Percentiles rank a stretch among this genome's conserved stretches.
Evolutionary conservation across 1,139 yeast genomes (phyloP).

Genomic region (Candida sanyaensis): DNA sequence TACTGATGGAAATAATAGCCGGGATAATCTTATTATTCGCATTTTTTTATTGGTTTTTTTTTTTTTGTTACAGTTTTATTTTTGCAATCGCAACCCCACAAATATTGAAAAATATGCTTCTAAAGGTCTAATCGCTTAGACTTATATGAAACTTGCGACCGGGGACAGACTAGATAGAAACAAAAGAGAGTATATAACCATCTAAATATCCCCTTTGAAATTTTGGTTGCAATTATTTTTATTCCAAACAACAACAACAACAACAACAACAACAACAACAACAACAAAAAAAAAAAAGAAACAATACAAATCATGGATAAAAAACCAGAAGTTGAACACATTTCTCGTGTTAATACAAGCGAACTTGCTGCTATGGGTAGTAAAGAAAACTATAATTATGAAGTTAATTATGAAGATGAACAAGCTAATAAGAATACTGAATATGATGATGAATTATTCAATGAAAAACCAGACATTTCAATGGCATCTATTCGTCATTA

Average conservation of each 20-base stretch:
- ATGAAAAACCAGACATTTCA: slow-evolving; percentile 30
- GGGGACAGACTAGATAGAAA: too few species aligned
- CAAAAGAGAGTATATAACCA: too few species aligned
- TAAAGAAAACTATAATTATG: not conserved
- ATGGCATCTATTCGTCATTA: slow-evolving; percentile 23
- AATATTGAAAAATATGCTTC: too few species aligned
- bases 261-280: not conserved
- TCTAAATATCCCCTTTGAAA: not conserved
- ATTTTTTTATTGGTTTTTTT: too few species aligned
- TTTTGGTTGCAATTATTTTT: not conserved
- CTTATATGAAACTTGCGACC: too few species aligned
- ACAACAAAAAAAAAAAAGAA: too few species aligned
- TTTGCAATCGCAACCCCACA: too few species aligned
- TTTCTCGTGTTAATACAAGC: slow-evolving; percentile 5
- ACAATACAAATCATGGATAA: slow-evolving; percentile 6
- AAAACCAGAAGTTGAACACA: slow-evolving; percentile 9
- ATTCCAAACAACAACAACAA: not conserved
- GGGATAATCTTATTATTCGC: too few species aligned
- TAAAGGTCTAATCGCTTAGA: too few species aligned
- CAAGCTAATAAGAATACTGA: not conserved
- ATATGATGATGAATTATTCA: slow-evolving; percentile 16
- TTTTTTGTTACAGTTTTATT: too few species aligned
- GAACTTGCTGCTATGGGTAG: not conserved
- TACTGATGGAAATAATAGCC: too few species aligned
- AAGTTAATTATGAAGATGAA: not conserved